phyloP scores from a whole-genome alignment of 169 alveolate species.

The Cryptosporidium xiaoi region DNA sequence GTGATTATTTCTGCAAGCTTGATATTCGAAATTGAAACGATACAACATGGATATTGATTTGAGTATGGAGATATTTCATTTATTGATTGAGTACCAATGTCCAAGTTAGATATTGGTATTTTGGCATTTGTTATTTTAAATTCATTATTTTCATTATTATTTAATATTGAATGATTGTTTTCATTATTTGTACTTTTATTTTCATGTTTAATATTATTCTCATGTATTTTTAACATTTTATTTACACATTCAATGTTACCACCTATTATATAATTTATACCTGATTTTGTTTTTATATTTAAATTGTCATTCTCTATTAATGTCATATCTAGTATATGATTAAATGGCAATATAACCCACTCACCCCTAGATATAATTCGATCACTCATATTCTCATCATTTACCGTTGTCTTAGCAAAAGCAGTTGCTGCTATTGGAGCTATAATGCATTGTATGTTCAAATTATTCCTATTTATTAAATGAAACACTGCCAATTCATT shows the following conservation, averaged over 20 bases:
- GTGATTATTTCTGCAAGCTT: conserved; percentile 42
- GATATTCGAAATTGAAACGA: conserved; percentile 7
- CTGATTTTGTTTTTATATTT: conserved; percentile 31
- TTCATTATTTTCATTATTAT: neutral
- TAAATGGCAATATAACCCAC: conserved; percentile 65
- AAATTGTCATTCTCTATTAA: neutral
- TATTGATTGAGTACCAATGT: neutral
- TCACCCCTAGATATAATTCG: conserved; percentile 35
- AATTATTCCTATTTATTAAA: conserved; percentile 16
- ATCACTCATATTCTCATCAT: neutral
- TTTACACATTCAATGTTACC: conserved; percentile 41
- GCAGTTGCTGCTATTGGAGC: conserved; percentile 74
- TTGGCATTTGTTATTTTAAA: conserved; percentile 2
- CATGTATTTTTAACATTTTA: neutral
- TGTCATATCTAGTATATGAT: neutral
- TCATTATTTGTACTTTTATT: neutral
- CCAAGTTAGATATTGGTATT: conserved; percentile 1
- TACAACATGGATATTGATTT: conserved; percentile 57
- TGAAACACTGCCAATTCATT: conserved; percentile 44
- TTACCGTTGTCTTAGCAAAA: conserved; percentile 28
- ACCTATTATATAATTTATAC: conserved; percentile 21
- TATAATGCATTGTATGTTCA: conserved; percentile 28
- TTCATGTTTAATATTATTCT: neutral
- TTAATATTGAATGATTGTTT: neutral
- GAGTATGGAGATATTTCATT: conserved; percentile 9